Percentiles rank a stretch among this genome's conserved stretches.
Evolutionary conservation across 2,329 filamentous ascomycete genomes (phyloP).

Genomic region (Fusarium duplospermum): DNA sequence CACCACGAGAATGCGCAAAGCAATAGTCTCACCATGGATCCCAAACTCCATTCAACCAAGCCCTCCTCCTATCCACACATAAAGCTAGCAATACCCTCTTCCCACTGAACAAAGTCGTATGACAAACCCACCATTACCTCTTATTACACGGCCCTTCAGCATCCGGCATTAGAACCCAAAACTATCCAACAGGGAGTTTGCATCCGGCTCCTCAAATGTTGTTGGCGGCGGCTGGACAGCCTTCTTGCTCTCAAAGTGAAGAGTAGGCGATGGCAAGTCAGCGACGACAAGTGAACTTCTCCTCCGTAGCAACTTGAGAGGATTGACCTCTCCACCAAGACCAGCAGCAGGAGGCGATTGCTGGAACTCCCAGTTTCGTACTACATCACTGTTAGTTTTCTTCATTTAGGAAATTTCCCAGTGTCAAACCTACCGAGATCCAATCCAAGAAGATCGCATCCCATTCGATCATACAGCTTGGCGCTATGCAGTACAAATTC

Average conservation of each 20-base stretch:
- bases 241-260: conserved; percentile 53
- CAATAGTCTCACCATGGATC: neutral
- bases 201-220: conserved; percentile 92
- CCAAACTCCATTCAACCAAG: neutral
- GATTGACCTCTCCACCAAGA: conserved; percentile 67
- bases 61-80: neutral
- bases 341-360: conserved; percentile 52
- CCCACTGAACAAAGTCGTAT: neutral
- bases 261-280: conserved; percentile 67
- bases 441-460: conserved; percentile 88
- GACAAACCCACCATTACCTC: neutral
- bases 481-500: conserved; percentile 90
- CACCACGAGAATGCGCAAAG: neutral
- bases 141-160: neutral
- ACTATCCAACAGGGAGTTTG: conserved; percentile 86
- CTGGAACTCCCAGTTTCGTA: conserved; percentile 85
- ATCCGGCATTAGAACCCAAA: conserved; percentile 81
- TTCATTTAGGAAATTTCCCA: neutral
- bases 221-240: conserved; percentile 72
- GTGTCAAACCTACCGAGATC: conserved; percentile 73
- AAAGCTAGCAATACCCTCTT: neutral
- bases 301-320: conserved; percentile 74
- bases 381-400: conserved; percentile 52
- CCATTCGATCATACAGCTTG: conserved; percentile 87
- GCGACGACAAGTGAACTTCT: conserved; percentile 84